Conservation (phyloP, 2,329 filamentous ascomycete genomes). For the Coniella vitis region DNA sequence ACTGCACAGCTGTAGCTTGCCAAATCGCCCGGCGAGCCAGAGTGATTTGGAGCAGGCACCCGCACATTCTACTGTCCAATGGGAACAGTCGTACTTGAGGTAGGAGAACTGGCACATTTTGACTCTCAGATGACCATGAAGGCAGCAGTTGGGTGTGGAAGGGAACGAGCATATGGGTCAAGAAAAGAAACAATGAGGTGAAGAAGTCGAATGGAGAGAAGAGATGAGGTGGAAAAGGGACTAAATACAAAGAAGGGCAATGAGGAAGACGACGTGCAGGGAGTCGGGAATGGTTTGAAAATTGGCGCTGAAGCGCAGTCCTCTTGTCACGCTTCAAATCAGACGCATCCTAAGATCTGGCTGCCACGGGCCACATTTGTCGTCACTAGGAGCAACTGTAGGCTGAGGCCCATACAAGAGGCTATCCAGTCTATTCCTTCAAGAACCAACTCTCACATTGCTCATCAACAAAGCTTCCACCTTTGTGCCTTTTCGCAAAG, state of each 20-base stretch:
- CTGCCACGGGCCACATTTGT: background rate
- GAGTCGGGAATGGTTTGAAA: too few species aligned
- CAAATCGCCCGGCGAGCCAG: conserved; percentile 9
- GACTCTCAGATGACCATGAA: background rate
- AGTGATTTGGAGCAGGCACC: conserved; percentile 3
- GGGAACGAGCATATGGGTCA: background rate
- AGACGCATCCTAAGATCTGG: too few species aligned
- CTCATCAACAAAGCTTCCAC: conserved; percentile 79
- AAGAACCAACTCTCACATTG: conserved; percentile 26
- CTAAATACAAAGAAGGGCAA: background rate
- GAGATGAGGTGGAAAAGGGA: too few species aligned
- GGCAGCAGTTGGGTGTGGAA: background rate
- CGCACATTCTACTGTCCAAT: conserved; percentile 11
- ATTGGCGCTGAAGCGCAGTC: too few species aligned
- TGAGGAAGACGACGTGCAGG: too few species aligned
- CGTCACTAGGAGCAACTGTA: background rate
- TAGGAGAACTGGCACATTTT: conserved; percentile 14
- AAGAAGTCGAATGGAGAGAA: background rate
- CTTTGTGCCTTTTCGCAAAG: conserved; percentile 60
- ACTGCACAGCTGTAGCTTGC: conserved; percentile 7
- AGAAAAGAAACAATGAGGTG: too few species aligned
- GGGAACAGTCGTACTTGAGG: conserved; percentile 10
- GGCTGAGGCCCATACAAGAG: background rate
- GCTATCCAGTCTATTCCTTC: background rate
- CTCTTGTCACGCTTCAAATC: too few species aligned